Evolutionary conservation across 371 early-diverging fungal genomes (phyloP).

Genomic region (Smittium culicis): DNA sequence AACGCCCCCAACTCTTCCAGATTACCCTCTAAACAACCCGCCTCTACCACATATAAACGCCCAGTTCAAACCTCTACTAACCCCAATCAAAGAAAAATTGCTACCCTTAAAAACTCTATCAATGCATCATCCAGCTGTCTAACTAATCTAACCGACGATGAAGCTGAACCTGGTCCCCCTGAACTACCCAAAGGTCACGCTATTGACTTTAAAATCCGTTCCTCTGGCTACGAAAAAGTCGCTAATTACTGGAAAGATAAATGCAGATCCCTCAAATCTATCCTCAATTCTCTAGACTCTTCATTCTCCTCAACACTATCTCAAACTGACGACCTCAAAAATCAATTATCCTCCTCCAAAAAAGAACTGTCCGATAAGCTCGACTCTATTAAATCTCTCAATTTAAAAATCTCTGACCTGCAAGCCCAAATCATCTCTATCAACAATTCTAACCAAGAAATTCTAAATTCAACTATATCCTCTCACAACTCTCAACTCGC

Average conservation of each 20-base stretch:
- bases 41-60: too few relatives aligned
- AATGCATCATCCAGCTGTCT: too few relatives aligned
- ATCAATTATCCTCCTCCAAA: not conserved
- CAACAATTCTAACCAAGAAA: not conserved
- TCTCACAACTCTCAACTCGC: not conserved
- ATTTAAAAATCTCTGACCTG: not conserved
- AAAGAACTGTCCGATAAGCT: not conserved
- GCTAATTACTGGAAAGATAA: constrained; percentile 3
- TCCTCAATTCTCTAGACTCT: not conserved
- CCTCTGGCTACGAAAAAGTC: not conserved
- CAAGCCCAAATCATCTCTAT: not conserved
- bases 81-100: too few relatives aligned
- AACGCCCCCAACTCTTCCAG: too few relatives aligned
- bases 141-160: too few relatives aligned
- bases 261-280: not conserved
- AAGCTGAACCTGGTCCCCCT: not conserved
- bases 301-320: too few relatives aligned
- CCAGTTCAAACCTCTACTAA: too few relatives aligned
- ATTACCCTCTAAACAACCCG: too few relatives aligned
- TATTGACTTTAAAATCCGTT: constrained; percentile 1
- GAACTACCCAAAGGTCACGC: not conserved
- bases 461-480: not conserved
- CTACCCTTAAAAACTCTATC: too few relatives aligned
- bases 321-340: too few relatives aligned
- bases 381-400: not conserved